Evolutionary conservation across 2,329 filamentous ascomycete genomes (phyloP), one percentile per base, ranked within the genome.

Genomic region (Botrytis deweyae): DNA sequence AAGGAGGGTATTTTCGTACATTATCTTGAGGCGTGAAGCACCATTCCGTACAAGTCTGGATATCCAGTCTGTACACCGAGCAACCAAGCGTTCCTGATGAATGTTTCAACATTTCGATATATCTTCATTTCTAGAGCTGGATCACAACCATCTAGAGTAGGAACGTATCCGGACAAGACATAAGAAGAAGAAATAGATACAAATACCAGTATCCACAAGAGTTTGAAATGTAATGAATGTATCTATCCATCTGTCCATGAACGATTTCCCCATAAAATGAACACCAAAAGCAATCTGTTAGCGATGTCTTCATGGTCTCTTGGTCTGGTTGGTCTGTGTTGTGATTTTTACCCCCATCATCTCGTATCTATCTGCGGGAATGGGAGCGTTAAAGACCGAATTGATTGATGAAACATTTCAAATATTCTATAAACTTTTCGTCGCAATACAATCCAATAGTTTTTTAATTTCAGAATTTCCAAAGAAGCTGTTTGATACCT

Each of bases 241-340:
- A 68, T 63, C 29, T 58, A n/a, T 58, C 52, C n/a, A 64, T 64
- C 29, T 58, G 52, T 58, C 52, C n/a, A 64, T 64, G 38, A 64
- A 64, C 25, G 12, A 44, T 20, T 18, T 42, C 62, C 29, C 62
- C 38, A 64, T 64, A 29, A 3, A 29, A 64, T 42, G 38, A 29
- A 40, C 38, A 20, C 38, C 36, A 38, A 62, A 38, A 16, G 22
- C 18, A 63, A 40, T 36, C n/a, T 63, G 59, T 40, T 62, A 62
- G 59, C 36, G 36, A 63, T 63, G 25, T 66, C 44, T 38, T 66
- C 44, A 36, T 52, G 20, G 20, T 18, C 29, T 63, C 12, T 49
- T 66, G 29, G 20, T n/a, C 29, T 42, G 22, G 18, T 49, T 52
- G 29, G 38, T 68, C 66, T 58, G 61, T 68, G 64, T 55, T 58